These are phyloP conservation scores for Rusavskia elegans DNA, from an alignment of 495 filamentous ascomycete species.

Conservation along the genomic window DNA sequence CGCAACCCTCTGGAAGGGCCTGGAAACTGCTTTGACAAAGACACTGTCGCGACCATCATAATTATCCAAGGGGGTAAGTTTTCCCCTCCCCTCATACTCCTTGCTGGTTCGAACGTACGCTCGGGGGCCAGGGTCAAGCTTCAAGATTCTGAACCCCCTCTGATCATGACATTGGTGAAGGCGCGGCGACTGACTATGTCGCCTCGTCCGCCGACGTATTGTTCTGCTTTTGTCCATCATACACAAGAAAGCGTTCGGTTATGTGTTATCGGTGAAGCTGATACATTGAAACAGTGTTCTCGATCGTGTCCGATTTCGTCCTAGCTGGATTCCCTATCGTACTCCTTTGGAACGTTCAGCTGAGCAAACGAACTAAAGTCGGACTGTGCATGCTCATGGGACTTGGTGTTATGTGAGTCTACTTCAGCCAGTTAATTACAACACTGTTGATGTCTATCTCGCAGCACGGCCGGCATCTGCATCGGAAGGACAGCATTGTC, in stretches of 20 bases:
- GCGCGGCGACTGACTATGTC: too few relatives aligned
- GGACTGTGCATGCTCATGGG: constrained; percentile 32
- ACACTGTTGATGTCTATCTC: not conserved
- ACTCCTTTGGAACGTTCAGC: constrained; percentile 32
- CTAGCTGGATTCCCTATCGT: constrained; percentile 28
- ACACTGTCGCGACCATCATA: constrained; percentile 1
- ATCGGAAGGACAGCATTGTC: constrained; percentile 4
- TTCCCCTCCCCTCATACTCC: too few relatives aligned
- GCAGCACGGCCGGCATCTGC: not conserved
- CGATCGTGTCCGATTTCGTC: constrained; percentile 27
- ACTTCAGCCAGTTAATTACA: not conserved
- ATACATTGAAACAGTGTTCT: constrained; percentile 1
- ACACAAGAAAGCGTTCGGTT: not conserved
- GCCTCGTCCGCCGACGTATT: too few relatives aligned
- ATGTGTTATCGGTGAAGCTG: not conserved
- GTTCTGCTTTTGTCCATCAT: too few relatives aligned
- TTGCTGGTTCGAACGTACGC: too few relatives aligned
- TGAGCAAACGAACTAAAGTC: constrained; percentile 27
- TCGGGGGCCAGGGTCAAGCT: too few relatives aligned
- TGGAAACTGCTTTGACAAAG: not conserved
- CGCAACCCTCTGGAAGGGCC: not conserved
- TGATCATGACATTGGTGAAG: too few relatives aligned
- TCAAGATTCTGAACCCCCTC: too few relatives aligned
- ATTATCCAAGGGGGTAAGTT: constrained; percentile 6
- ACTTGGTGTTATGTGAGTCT: constrained; percentile 30